Base-by-base conservation (phyloP, 2,329 filamentous ascomycete genomes). In the Venturia effusa region DNA sequence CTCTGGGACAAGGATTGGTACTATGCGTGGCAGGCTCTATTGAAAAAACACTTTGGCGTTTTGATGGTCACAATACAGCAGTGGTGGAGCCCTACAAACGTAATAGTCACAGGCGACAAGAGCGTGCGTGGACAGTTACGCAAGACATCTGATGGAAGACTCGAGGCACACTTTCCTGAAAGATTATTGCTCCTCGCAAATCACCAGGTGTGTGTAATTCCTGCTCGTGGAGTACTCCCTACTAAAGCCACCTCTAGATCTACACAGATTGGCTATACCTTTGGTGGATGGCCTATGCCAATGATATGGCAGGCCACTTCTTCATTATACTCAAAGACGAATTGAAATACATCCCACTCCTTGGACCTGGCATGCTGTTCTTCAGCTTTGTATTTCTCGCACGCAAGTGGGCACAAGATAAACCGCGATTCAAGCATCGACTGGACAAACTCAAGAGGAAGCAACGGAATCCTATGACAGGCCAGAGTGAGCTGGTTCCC, bases 271-370 rank as follows among this genome's bases (percentile, higher is more conserved):
- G 90, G 90, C 75, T 95, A 24, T 96, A 95, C 73, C 83, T 96
- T n/a, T 96, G 91, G 91, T 95, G 91, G 91, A 85, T 88, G 27
- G 88, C 85, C 59, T 95, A 95, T 71, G 88, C 88, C 40, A 86
- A 87, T 54, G 80, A 81, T 43, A 90, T 90, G 84, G 89, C 94
- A 71, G 91, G 91, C 11, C 88, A 92, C 72, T 80, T 96, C 69
- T 95, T 90, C 78, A 96, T 96, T 73, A 93, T 96, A 70, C 81
- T 95, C 66, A 95, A 95, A 72, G 89, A 95, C 72, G 92, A 89
- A 2, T 82, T 96, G 66, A 92, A 89, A 73, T 89, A 85, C 72
- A 86, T 95, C 8, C 91, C 91, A n/a, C 70, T 95, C 57, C 80
- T 95, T 43, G 91, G 91, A 1, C 84, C 83, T 61, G 91, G 88